Evolutionary conservation across 1,284 basidiomycete species (phyloP), one percentile per base, ranked within the genome.

Genomic region (Ustilago tritici): DNA sequence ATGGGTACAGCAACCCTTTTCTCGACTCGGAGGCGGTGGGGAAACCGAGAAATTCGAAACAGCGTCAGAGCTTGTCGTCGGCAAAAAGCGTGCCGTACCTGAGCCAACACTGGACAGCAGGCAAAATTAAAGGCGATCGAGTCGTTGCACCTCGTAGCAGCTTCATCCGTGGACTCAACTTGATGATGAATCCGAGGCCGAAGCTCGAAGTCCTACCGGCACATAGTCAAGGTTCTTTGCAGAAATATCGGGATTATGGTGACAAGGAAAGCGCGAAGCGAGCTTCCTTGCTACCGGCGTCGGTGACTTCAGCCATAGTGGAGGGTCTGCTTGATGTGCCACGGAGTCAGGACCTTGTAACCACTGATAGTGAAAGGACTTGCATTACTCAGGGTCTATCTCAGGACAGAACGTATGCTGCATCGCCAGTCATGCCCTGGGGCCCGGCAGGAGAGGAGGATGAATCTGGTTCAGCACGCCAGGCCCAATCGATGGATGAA

Each of bases 141-240:
- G 72, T 75, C 34, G 54, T 71, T 4, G 58, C 62, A 8, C 63
- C 72, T n/a, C 58, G 71, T 2, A 72, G 68, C 36, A 69, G 72
- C 46, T 63, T 72, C 38, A 34, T 66, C 6, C 62, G 72, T 9
- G 69, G 69, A 0, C 36, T 76, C 32, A 79, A 66, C 14, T 46
- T 79, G 15, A 55, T 73, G 43, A 19, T 79, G n/a, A 61, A 69
- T 23, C 70, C 77, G 3, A 59, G 54, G n/a, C 77, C 77, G 6
- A 71, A 54, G 53, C 61, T 75, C 8, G 72, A 79, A 35, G 62
- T 79, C 3, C 72, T 79, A 0, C 76, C 76, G 1, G 28, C 53
- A 0, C 59, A 36, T 35, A 31, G 43, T 10, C 40, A 3, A 31
- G 14, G 10, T 17, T 15, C 23, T 4, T 31, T 41, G 23, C 23